Evolutionary conservation across 805 yeast genomes (phyloP), one percentile per base, ranked within the genome.

Genomic region (Danielia reshetovae): DNA sequence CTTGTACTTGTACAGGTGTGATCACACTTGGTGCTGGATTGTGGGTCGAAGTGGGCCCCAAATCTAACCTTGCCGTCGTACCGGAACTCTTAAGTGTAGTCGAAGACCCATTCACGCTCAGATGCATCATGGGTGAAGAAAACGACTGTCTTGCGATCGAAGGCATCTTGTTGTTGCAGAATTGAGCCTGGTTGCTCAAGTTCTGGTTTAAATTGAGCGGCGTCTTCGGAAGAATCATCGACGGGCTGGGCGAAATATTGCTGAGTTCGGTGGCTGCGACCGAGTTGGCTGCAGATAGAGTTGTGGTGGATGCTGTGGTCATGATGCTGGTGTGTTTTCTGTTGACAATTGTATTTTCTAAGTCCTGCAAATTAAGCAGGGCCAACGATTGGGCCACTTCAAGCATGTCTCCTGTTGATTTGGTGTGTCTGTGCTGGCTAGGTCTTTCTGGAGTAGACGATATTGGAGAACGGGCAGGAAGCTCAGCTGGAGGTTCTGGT

Each of bases 1-100:
- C 52, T 16, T 43, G 52, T 14, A 66, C 72, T 36, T 65, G 72
- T 8, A 67, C 60, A 7, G 63, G 67, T 0, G 72, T 62, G 8
- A 67, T 55, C 5, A 65, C 60, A 35, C 54, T 63, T 2, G 70
- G 69, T 3, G 70, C 49, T 16, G 48, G 42, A 8, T 49, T 45
- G 24, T 46, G 52, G 14, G 48, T 45, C 5, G 54, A 36, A n/a
- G 55, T 29, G 8, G 55, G 33, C 18, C 59, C 64, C 18, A 59
- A 36, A 23, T 61, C 66, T 12, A 60, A 37, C 33, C 60, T 54
- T 6, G 50, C 47, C 34, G 62, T 40, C 1, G 70, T 62, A 11
- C 57, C 46, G 7, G 68, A 59, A 32, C 61, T 54, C 36, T 49
- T 62, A 22, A 65, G 30, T 3, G 51, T 53, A 4, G 54, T 41